Conservation (phyloP, 2,329 filamentous ascomycete species). For the Talaromyces piceae region DNA sequence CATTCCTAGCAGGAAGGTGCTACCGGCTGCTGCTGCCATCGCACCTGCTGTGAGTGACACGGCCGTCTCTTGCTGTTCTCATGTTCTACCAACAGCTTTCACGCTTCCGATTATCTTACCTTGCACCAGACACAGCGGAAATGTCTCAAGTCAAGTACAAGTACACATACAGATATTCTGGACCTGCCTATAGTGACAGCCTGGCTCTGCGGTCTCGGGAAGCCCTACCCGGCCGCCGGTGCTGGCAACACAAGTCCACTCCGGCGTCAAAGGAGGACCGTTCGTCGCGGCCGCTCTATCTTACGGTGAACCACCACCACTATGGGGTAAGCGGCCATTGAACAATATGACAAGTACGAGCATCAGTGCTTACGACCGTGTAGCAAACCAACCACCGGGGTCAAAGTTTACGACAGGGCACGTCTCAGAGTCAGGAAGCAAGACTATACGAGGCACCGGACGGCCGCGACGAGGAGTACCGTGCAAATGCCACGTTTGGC, state of each 20-base stretch:
- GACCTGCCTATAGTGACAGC: neutral
- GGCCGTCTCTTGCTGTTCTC: neutral
- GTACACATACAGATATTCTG: conserved; percentile 7
- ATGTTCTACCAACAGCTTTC: neutral
- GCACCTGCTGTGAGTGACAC: neutral
- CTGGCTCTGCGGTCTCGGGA: neutral
- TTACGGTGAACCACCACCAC: conserved; percentile 5
- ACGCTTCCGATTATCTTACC: neutral
- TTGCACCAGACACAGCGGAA: neutral
- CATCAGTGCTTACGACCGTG: neutral
- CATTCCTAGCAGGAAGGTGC: neutral
- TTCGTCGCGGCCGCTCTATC: conserved; percentile 1
- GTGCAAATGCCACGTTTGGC: neutral
- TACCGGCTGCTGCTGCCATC: neutral
- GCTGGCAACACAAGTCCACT: conserved; percentile 1
- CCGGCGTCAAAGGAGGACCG: neutral
- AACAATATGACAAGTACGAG: neutral
- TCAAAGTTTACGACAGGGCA: neutral
- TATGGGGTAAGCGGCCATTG: conserved; percentile 1
- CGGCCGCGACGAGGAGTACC: neutral
- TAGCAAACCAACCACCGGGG: neutral
- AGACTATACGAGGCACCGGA: neutral
- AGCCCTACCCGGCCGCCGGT: neutral
- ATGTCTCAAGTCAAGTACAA: conserved; percentile 7
- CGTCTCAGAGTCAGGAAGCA: neutral